These are phyloP conservation scores for Melianthus villosus DNA, from an alignment of 441 rosid species.

Conservation along the genomic window DNA sequence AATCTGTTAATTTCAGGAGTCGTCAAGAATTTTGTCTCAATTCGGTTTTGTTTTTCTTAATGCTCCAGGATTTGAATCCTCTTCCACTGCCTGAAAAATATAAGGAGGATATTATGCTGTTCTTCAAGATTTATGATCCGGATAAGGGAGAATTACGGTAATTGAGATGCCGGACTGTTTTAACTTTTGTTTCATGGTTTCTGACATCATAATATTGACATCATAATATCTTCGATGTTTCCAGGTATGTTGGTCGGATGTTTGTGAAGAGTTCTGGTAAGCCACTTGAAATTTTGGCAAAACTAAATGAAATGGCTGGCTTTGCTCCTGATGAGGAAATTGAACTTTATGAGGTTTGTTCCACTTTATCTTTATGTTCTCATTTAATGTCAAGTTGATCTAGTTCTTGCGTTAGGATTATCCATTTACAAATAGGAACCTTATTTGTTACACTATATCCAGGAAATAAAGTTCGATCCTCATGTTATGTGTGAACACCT, in stretches of 20 bases:
- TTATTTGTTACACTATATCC: constrained; percentile 13
- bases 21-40: no score
- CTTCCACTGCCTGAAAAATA: constrained; percentile 58
- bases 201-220: constrained; percentile 10
- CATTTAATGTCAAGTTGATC: neutral
- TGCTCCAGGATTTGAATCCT: constrained; percentile 52
- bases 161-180: constrained; percentile 2
- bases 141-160: constrained; percentile 73
- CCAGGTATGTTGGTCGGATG: constrained; percentile 76
- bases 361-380: neutral
- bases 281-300: constrained; percentile 61
- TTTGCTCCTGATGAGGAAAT: constrained; percentile 72
- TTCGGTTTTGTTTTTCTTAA: neutral
- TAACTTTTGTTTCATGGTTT: constrained; percentile 1
- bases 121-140: constrained; percentile 81
- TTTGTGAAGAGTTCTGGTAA: constrained; percentile 62
- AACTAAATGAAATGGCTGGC: constrained; percentile 80
- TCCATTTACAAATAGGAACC: no score
- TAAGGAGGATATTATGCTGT: constrained; percentile 68
- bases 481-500: constrained; percentile 87
- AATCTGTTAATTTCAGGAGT: neutral
- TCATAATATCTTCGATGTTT: constrained; percentile 12
- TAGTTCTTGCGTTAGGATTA: no score
- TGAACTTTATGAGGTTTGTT: constrained; percentile 76
- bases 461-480: constrained; percentile 96